These are phyloP conservation scores for Eucalyptus polybractea DNA, from an alignment of 345 rosid species.

Conservation along the genomic window DNA sequence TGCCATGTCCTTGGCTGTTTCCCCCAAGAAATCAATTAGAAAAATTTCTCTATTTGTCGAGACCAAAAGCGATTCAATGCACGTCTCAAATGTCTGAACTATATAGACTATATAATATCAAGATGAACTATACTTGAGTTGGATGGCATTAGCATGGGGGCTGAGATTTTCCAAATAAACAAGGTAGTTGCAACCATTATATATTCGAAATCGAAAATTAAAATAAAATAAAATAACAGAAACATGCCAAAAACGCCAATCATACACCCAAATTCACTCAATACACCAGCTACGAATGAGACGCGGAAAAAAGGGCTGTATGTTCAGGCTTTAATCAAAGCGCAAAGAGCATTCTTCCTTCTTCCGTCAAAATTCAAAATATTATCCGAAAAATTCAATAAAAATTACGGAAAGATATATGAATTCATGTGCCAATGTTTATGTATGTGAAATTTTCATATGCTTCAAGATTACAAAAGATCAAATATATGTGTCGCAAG, in stretches of 20 bases:
- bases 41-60: background rate
- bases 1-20: background rate
- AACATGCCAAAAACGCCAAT: background rate
- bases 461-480: background rate
- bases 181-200: background rate
- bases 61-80: background rate
- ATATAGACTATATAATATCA: background rate
- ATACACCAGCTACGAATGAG: background rate
- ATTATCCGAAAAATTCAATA: background rate
- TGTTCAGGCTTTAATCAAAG: background rate
- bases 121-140: background rate
- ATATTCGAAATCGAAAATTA: background rate
- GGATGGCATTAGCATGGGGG: background rate
- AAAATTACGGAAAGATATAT: background rate
- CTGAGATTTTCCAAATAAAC: background rate
- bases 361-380: background rate
- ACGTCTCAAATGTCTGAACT: background rate
- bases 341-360: background rate
- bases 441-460: background rate
- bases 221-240: background rate
- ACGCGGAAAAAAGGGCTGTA: background rate
- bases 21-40: background rate
- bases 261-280: background rate
- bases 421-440: background rate
- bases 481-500: background rate